phyloP scores from a whole-genome alignment of 2,329 filamentous ascomycete genomes.

The Trichoderma gracile region DNA sequence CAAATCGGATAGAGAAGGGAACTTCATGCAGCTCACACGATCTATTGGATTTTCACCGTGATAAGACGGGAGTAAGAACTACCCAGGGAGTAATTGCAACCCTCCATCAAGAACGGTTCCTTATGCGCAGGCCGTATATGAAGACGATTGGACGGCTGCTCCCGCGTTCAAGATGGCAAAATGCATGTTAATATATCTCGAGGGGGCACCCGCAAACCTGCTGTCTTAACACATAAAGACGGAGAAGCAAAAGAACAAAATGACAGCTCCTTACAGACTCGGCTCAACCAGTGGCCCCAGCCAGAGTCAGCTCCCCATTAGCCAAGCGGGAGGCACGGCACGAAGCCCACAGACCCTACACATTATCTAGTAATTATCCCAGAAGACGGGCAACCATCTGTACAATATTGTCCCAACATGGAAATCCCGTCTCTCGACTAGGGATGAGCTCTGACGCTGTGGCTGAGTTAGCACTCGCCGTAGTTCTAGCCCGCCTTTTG shows the following conservation, averaged over 20 bases:
- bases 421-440: not conserved
- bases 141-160: not conserved
- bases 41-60: not conserved
- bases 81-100: not conserved
- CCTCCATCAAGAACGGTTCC: not conserved
- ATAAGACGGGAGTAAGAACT: too few species aligned
- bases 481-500: not conserved
- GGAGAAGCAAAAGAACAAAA: not conserved
- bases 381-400: too few species aligned
- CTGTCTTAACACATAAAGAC: not conserved
- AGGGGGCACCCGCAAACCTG: not conserved
- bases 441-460: constrained; percentile 1
- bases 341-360: constrained; percentile 14
- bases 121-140: not conserved
- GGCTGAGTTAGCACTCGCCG: not conserved
- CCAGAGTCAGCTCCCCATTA: not conserved
- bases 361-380: too few species aligned
- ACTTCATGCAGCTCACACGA: constrained; percentile 7
- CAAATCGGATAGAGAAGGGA: not conserved
- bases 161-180: not conserved
- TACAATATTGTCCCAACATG: not conserved
- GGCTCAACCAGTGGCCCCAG: not conserved
- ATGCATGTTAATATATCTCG: not conserved
- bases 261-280: too few species aligned
- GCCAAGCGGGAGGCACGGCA: constrained; percentile 19